phyloP scores from a whole-genome alignment of 2,329 filamentous ascomycete species.

The Epichloe typhina region DNA sequence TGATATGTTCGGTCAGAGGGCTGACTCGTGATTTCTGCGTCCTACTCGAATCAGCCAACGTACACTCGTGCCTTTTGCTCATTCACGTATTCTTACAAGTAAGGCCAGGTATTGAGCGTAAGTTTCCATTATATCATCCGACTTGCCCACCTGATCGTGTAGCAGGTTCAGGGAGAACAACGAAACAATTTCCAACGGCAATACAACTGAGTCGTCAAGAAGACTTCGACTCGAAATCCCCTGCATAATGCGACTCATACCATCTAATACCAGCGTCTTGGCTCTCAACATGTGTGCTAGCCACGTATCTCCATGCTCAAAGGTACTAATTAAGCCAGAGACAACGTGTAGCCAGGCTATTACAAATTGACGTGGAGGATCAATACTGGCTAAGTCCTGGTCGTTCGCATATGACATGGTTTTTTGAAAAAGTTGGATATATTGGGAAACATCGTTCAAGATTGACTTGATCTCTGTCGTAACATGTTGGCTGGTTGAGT shows the following conservation, averaged over 20 bases:
- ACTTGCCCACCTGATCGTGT: conserved; percentile 23
- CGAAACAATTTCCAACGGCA: conserved; percentile 30
- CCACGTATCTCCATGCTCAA: conserved; percentile 13
- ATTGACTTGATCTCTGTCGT: conserved; percentile 4
- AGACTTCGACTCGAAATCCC: conserved; percentile 19
- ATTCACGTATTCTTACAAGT: conserved; percentile 19
- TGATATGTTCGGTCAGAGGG: conserved; percentile 28
- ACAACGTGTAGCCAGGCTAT: conserved; percentile 30
- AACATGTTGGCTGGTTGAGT: conserved; percentile 1
- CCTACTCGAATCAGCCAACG: not conserved
- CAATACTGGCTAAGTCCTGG: conserved; percentile 16
- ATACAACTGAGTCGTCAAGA: conserved; percentile 22
- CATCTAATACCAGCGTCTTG: conserved; percentile 18
- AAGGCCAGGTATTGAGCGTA: conserved; percentile 29
- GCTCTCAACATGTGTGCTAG: conserved; percentile 17
- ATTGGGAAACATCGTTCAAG: conserved; percentile 13
- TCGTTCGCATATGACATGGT: conserved; percentile 15
- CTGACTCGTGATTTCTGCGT: conserved; percentile 2
- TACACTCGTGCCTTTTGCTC: not conserved
- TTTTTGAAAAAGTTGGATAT: conserved; percentile 17
- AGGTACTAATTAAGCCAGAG: conserved; percentile 21
- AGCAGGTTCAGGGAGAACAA: conserved; percentile 26
- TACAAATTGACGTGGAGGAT: conserved; percentile 23
- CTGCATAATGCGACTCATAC: conserved; percentile 24
- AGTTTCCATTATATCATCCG: conserved; percentile 25